Evolutionary conservation across 139 green algal species (phyloP), one percentile per base, ranked within the genome.

Genomic region (Choricystis sp.): DNA sequence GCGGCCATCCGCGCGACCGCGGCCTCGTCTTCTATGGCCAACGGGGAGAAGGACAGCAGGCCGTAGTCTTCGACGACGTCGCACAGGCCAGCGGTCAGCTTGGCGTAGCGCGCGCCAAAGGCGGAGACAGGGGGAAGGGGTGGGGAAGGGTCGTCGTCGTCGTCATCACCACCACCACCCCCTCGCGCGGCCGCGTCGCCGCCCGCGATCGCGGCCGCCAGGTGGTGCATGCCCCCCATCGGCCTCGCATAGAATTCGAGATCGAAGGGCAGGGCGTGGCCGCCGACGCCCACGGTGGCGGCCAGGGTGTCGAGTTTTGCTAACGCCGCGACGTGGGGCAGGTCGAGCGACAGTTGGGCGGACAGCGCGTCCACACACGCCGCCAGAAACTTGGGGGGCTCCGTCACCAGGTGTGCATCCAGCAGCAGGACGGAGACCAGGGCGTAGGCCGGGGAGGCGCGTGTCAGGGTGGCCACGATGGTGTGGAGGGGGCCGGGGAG

Each of bases 1-100:
- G 64, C 65, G 57, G 89, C 57, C 57, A 94, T 57, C 48, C 62
- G 49, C 24, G 60, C 14, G 30, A 94, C 57, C 31, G 71, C 82
- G 5, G 77, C 67, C 28, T 78, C 74, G 61, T 94, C 83, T 72
- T 94, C 74, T 19, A 97, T 86, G 2, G 85, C 80, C 55, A 98
- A 66, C 0, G 91, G 86, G 19, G 72, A 68, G 66, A 96, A 98
- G 24, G 58, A 70, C 5, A 98, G 76, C 24, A 98, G 74, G 2
- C 79, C 78, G 69, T 82, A 97, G 60, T 95, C 91, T 62, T 97
- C 80, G 4, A 98, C 79, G 60, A 81, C 64, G 70, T 77, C 63
- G n/a, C 49, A 21, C 5, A 52, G 59, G 16, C 27, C 9, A 23
- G 59, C 27, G 26, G 29, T 22, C 28, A 49, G 40, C 0, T 1